Evolutionary conservation across 139 green algal species (phyloP).

Genomic region (Zygnema cylindricum): DNA sequence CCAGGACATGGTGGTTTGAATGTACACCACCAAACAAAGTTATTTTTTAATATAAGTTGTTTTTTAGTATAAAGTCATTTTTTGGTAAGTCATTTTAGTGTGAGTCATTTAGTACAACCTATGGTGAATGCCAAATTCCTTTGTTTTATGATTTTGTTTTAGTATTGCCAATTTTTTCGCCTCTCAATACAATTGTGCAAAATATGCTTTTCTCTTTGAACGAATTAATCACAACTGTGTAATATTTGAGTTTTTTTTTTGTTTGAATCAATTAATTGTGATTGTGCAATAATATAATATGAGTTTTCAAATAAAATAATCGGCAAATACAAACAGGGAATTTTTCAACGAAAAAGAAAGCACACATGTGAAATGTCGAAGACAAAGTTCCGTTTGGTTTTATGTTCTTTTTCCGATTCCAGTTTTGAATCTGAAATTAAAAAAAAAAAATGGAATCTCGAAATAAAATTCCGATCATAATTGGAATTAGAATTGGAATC

Average conservation of each 20-base stretch:
- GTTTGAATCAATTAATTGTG: background rate
- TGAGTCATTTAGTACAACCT: too few species aligned
- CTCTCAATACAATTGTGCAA: constrained; percentile 2
- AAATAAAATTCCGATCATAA: too few species aligned
- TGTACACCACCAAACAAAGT: background rate
- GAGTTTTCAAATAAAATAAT: background rate
- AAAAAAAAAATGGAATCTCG: too few species aligned
- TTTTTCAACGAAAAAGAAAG: background rate
- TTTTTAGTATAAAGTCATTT: too few species aligned
- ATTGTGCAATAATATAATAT: background rate
- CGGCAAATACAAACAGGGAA: background rate
- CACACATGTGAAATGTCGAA: background rate
- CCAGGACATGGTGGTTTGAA: too few species aligned
- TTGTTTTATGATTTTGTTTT: background rate
- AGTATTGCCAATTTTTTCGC: too few species aligned
- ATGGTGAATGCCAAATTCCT: too few species aligned
- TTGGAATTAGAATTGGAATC: too few species aligned
- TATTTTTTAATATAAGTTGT: constrained; percentile 17
- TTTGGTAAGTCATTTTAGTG: too few species aligned
- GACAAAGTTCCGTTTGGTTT: background rate
- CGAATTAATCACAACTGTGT: background rate
- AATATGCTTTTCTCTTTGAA: background rate
- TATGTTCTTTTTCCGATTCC: too few species aligned
- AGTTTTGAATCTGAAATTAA: too few species aligned
- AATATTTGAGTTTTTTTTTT: background rate